Evolutionary conservation across 495 filamentous ascomycete genomes (phyloP), one percentile per base, ranked within the genome.

Genomic region (Penicillium flavigenum): DNA sequence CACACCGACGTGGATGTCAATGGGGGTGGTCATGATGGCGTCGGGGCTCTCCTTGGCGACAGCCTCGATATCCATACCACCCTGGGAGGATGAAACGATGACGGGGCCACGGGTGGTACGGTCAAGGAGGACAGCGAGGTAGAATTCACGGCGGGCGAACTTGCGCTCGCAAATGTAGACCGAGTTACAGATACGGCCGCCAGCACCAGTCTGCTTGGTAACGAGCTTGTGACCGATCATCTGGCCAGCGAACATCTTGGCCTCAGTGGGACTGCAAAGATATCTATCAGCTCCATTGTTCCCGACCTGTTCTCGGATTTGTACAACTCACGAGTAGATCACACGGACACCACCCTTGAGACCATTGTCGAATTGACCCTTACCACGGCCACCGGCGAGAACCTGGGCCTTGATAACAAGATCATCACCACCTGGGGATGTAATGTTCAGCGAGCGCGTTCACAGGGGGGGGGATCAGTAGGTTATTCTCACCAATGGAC

Each of bases 361-460:
- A 61, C 94, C 94, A 77, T 97, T 98, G 77, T 96, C 92, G 72
- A 98, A 98, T 57, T 82, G 86, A 63, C 94, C 94, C 81, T 98
- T 98, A 68, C 94, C 94, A 78, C 94, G 88, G 56, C 94, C 94
- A 75, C 94, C 94, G 68, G 94, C 94, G 43, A 98, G 86, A 48
- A 98, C 95, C 81, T 98, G 94, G 54, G 94, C 94, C 84, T 98
- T 98, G 83, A 98, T 97, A 60, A 98, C 94, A 88, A 97, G 90
- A 71, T 98, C 94, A 69, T 96, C 94, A 64, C 88, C 89, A 63
- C 87, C 84, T 89, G 59, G 16, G 16, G 29, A 51, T 43, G 20
- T 58, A 41, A 56, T 62, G 63, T 64, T 72, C 60, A 74, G 73
- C 29, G 38, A 34, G 17, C 41, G 57, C 31, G 51, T 43, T 49